A percentile compares a stretch with the other conserved stretches of the same genome.
These are phyloP conservation scores for Apiosordaria backusii DNA, from an alignment of 495 filamentous ascomycete species.

Conservation along the genomic window DNA sequence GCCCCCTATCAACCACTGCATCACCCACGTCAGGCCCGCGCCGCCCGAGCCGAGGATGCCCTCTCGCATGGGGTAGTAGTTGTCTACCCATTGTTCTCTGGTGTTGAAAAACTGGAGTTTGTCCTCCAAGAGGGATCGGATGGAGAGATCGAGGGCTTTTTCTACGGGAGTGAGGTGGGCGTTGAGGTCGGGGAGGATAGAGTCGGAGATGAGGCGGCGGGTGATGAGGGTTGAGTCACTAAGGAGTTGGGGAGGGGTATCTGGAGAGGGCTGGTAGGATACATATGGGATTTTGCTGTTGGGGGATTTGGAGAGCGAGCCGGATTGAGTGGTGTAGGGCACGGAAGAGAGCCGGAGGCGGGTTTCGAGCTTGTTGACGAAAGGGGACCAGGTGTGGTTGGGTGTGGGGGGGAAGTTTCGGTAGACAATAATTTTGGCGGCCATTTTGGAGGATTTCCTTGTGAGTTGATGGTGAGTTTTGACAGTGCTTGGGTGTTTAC, in stretches of 20 bases:
- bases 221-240: constrained; percentile 56
- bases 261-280: constrained; percentile 12
- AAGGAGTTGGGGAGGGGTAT: constrained; percentile 10
- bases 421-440: constrained; percentile 44
- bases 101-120: constrained; percentile 53
- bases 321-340: constrained; percentile 43
- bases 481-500: no score
- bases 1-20: constrained; percentile 52
- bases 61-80: constrained; percentile 60
- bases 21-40: constrained; percentile 44
- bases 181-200: constrained; percentile 49
- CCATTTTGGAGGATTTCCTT: not conserved
- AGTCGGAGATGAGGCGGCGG: constrained; percentile 39
- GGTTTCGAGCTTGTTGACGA: constrained; percentile 61
- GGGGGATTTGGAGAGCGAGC: constrained; percentile 44
- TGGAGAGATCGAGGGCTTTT: constrained; percentile 47
- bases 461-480: no score
- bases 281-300: constrained; percentile 62
- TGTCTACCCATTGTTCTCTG: constrained; percentile 54
- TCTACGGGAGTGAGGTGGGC: constrained; percentile 31
- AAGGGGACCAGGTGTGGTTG: constrained; percentile 59
- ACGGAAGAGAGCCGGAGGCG: constrained; percentile 55
- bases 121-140: constrained; percentile 58
- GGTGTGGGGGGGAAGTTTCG: constrained; percentile 45
- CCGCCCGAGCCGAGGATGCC: constrained; percentile 35